Base-by-base conservation (phyloP, 371 early-diverging fungal genomes). In the Chytridium lagenaria region DNA sequence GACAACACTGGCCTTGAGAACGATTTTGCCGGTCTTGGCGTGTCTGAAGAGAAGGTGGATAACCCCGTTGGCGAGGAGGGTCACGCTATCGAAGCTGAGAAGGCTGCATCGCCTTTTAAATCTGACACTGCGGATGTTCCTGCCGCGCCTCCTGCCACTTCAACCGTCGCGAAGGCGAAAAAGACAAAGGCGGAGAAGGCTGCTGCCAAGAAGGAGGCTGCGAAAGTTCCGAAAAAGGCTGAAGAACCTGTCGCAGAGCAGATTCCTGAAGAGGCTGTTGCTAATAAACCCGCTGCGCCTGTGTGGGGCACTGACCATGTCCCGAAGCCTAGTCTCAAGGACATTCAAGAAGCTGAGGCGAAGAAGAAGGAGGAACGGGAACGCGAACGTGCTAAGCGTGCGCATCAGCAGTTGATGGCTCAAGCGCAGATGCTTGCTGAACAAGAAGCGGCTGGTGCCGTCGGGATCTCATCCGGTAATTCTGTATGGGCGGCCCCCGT, bases 331-430 rank as follows among this genome's bases (percentile, higher is more conserved):
- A 77, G 78, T 34, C 66, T 86, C 33, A 84, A 83, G 71, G 80
- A 82, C 44, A 83, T 86, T 57, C 86, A 84, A 69, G 86, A 80
- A 50, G 64, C 76, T 1, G 86, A 86, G 76, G 77, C 78, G 39
- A 38, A 61, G 44, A 78, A 78, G 33, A 49, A 59, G 16, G 79
- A 77, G 61, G 68, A 73, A 44, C 66, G 70, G 49, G 82, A 84
- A 65, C 57, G 70, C 12, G 80, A 80, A 61, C 36, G 71, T 0
- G 71, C 59, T 1, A 49, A 70, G 23, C 74, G 70, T 34, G 83
- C 83, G 12, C 82, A 80, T 37, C 55, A 72, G 52, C 50, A 52
- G 28, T 19, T 84, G 22, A 31, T 82, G 50, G 81, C 81, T 34
- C 77, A 85, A 51, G 83, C 82, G 2, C 79, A 78, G 55, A 65